Evolutionary conservation across 192 early-diverging fungal species (phyloP).

Genomic region (Coemansia sp.): DNA sequence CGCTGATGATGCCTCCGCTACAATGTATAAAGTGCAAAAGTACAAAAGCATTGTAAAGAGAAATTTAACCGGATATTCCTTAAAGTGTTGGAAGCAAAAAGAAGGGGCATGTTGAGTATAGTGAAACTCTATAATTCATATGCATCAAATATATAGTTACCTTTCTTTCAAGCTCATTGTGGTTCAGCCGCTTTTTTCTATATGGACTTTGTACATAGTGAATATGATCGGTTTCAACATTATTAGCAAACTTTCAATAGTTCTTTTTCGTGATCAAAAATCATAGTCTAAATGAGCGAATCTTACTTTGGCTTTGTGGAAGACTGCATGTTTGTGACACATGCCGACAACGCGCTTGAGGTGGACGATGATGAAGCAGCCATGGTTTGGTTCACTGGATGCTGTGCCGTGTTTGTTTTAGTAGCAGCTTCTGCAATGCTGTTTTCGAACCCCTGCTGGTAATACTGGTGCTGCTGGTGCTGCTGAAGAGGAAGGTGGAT

Average conservation of each 20-base stretch:
- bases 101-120: not conserved
- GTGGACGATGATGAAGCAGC: not conserved
- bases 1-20: constrained; percentile 58
- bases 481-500: constrained; percentile 3
- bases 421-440: not conserved
- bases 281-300: not conserved
- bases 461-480: constrained; percentile 1
- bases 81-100: not conserved
- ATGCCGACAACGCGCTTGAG: not conserved
- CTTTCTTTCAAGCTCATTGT: constrained; percentile 58
- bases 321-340: not conserved
- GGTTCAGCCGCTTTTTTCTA: constrained; percentile 56
- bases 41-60: not conserved
- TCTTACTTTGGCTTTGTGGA: constrained; percentile 37
- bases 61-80: not conserved
- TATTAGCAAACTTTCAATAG: not conserved
- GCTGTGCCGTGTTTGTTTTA: not conserved
- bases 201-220: not conserved
- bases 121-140: not conserved
- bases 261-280: not conserved
- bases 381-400: not conserved
- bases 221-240: not conserved
- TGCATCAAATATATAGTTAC: constrained; percentile 18
- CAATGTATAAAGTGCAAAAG: not conserved
- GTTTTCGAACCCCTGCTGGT: not conserved